Base-by-base conservation (phyloP, 163 green algal genomes). In the Scenedesmus sp. region DNA sequence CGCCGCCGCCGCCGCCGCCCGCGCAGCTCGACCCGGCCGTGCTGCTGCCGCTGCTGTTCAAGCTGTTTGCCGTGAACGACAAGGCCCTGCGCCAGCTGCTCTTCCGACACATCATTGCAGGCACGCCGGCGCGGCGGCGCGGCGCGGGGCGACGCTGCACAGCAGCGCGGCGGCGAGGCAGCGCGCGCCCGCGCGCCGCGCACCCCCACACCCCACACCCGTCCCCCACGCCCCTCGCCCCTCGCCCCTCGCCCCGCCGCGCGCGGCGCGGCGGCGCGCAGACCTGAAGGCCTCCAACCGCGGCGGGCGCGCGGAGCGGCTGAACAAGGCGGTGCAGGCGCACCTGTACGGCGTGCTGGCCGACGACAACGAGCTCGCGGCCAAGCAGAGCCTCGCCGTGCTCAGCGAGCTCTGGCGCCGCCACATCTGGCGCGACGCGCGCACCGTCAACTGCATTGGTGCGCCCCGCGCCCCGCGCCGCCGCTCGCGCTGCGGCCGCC, bases 41-140 rank as follows among this genome's bases (percentile, higher is more conserved):
- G 60, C 78, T 98, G 63, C 85, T 99, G 75, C 95, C 96, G 29
- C 85, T 98, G 36, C 95, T 98, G 67, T 98, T 99, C 87, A 84
- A 90, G 2, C 89, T 99, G 47, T 98, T 99, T 88, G 84, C 86
- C 14, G 94, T 90, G 79, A 86, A 92, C 44, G 95, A 99, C 93
- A 99, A 99, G 85, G 53, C 80, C 48, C 89, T 99, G 48, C 84
- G 95, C 10, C 73, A 93, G 80, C 84, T 97, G 81, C 84, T 98
- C 51, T 97, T 95, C 86, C 83, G 86, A 14, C 95, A 98, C 89
- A 96, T 99, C 74, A 87, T 98, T 33, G 77, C 92, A 77, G 86
- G 88, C 89, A 36, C 39, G 56, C n/a, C n/a, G n/a, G n/a, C n/a
- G n/a, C n/a, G n/a, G n/a, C n/a, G n/a, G n/a, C n/a, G n/a, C n/a